Conservation (phyloP, 352 stramenopile species). For the Aphanomyces invadans region DNA sequence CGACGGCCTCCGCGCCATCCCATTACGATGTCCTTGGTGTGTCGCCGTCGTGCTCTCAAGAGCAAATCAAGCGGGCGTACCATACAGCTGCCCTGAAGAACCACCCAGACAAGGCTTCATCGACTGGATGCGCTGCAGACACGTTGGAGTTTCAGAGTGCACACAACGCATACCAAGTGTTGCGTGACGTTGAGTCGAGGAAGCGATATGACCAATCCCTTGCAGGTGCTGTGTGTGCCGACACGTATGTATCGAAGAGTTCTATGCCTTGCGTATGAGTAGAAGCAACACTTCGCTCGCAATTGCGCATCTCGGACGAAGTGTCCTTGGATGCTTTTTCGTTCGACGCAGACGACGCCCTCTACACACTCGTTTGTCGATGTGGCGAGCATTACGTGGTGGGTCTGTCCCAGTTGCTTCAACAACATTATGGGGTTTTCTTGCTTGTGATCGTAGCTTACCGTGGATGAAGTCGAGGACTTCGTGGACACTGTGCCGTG, state of each 20-base stretch:
- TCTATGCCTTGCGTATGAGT: neutral
- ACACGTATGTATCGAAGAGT: neutral
- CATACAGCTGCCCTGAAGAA: conserved; percentile 45
- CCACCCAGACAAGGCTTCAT: conserved; percentile 56
- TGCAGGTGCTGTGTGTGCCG: conserved; percentile 31
- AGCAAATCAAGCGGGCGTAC: conserved; percentile 65
- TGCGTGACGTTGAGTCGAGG: conserved; percentile 38
- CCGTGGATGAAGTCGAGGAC: conserved; percentile 48
- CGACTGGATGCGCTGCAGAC: too few relatives aligned
- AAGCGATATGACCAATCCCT: conserved; percentile 49
- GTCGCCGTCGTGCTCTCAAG: conserved; percentile 33
- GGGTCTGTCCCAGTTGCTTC: too few relatives aligned
- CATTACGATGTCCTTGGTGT: conserved; percentile 57
- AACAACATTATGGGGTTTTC: neutral
- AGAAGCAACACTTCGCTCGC: conserved; percentile 35
- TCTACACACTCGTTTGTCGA: conserved; percentile 55
- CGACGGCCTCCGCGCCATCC: conserved; percentile 26
- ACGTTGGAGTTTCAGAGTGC: conserved; percentile 37
- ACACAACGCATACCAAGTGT: conserved; percentile 62
- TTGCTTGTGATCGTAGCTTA: conserved; percentile 35
- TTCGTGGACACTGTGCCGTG: conserved; percentile 63
- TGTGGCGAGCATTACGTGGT: conserved; percentile 59
- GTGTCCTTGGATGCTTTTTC: conserved; percentile 42
- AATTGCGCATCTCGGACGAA: conserved; percentile 58
- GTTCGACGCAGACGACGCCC: conserved; percentile 38